These are phyloP conservation scores for Fraxinus velutina DNA, from an alignment of 305 asterid species.

Conservation along the genomic window DNA sequence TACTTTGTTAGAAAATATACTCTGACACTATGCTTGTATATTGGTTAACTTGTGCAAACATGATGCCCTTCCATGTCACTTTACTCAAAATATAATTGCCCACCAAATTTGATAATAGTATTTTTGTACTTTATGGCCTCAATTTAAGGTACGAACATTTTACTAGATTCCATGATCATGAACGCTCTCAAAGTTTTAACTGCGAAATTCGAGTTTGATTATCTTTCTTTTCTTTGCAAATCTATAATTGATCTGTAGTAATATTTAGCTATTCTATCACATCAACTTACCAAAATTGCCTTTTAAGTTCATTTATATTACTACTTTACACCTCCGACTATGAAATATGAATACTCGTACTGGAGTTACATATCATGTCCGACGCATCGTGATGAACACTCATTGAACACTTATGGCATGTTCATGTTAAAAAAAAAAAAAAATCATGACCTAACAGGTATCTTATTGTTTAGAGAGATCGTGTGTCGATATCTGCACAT, in stretches of 20 bases:
- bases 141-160: neutral
- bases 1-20: neutral
- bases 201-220: neutral
- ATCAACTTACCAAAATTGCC: neutral
- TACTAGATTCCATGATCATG: neutral
- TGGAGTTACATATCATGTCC: neutral
- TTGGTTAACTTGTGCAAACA: neutral
- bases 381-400: neutral
- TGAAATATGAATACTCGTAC: neutral
- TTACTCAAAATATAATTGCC: neutral
- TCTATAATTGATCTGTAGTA: too few species aligned
- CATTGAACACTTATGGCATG: neutral
- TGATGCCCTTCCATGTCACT: neutral
- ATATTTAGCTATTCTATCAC: neutral
- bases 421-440: too few species aligned
- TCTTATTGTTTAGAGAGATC: too few species aligned
- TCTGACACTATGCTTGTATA: too few species aligned
- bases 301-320: neutral
- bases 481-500: too few species aligned
- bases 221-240: neutral
- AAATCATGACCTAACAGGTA: too few species aligned
- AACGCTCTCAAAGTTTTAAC: neutral
- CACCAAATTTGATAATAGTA: neutral
- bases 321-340: neutral
- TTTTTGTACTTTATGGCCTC: neutral